These are phyloP conservation scores for Trichosporon sp. DNA, from an alignment of 1,284 basidiomycete genomes.

Conservation along the genomic window DNA sequence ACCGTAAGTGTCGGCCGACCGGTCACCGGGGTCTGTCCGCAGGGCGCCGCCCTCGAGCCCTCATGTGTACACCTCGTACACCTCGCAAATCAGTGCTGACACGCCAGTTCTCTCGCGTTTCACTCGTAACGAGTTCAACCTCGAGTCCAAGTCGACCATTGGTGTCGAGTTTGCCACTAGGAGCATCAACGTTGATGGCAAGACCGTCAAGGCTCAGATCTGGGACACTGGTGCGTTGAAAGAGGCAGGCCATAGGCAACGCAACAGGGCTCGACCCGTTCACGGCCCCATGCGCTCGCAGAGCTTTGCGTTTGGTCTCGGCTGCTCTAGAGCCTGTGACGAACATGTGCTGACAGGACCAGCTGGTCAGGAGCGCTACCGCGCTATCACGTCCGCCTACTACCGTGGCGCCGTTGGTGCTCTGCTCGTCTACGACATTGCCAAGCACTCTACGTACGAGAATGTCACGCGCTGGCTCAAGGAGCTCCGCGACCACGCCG, in stretches of 20 bases:
- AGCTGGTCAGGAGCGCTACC: constrained; percentile 98
- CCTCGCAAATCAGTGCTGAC: not conserved
- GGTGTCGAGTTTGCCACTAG: constrained; percentile 98
- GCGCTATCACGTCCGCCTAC: constrained; percentile 97
- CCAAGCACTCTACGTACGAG: constrained; percentile 91
- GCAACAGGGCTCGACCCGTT: not conserved
- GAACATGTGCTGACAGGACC: constrained; percentile 8
- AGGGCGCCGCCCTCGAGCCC: not conserved
- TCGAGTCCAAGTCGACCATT: constrained; percentile 98
- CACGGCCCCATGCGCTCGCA: not conserved
- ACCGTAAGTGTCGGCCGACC: constrained; percentile 38
- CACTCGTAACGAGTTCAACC: constrained; percentile 98
- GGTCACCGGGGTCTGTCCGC: not conserved
- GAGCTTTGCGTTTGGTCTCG: not conserved
- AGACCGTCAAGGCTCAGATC: constrained; percentile 98
- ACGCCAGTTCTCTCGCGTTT: constrained; percentile 68
- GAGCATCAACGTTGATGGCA: constrained; percentile 88
- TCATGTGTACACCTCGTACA: not conserved
- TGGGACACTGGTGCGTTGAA: constrained; percentile 87
- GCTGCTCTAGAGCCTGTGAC: not conserved
- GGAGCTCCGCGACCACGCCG: constrained; percentile 90
- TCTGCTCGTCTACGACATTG: constrained; percentile 85
- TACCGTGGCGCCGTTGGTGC: constrained; percentile 97
- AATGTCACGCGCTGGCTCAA: constrained; percentile 98
- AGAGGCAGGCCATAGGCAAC: not conserved